These are phyloP conservation scores for Colletotrichum somersetense DNA, from an alignment of 2,329 filamentous ascomycete genomes.

Conservation along the genomic window DNA sequence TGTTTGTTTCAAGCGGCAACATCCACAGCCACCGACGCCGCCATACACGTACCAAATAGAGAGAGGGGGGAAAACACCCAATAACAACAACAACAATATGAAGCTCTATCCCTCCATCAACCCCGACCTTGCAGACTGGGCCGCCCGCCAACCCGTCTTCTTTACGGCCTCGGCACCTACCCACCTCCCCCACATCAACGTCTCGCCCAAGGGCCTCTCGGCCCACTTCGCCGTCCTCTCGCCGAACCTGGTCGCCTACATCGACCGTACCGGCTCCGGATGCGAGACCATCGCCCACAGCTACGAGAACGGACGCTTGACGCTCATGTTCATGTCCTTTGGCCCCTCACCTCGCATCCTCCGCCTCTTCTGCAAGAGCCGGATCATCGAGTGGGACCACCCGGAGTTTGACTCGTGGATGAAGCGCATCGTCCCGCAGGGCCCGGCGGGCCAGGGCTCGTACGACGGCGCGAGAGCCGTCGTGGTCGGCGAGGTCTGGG, in stretches of 20 bases:
- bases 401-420: slow-evolving; percentile 63
- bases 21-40: not conserved
- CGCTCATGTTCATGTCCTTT: slow-evolving; percentile 80
- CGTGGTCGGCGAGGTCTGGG: slow-evolving; percentile 71
- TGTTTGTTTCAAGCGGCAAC: slow-evolving; percentile 2
- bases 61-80: not conserved
- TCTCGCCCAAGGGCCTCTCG: slow-evolving; percentile 80
- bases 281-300: slow-evolving; percentile 82
- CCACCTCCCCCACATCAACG: slow-evolving; percentile 77
- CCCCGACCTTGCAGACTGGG: slow-evolving; percentile 71
- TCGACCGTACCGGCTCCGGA: slow-evolving; percentile 81
- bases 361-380: slow-evolving; percentile 71
- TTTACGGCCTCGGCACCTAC: slow-evolving; percentile 80
- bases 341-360: slow-evolving; percentile 70
- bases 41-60: not conserved
- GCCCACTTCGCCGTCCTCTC: slow-evolving; percentile 72
- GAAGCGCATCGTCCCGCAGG: slow-evolving; percentile 54
- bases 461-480: slow-evolving; percentile 69
- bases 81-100: slow-evolving; percentile 57
- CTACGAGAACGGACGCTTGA: slow-evolving; percentile 81
- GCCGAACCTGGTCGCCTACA: slow-evolving; percentile 73
- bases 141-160: slow-evolving; percentile 77
- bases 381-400: slow-evolving; percentile 71
- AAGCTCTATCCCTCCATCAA: slow-evolving; percentile 70
- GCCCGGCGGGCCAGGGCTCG: slow-evolving; percentile 42